A percentile compares a stretch with the other conserved stretches of the same genome.
Conservation (phyloP, 257 asterid genomes). For the Ilex aquifolium region DNA sequence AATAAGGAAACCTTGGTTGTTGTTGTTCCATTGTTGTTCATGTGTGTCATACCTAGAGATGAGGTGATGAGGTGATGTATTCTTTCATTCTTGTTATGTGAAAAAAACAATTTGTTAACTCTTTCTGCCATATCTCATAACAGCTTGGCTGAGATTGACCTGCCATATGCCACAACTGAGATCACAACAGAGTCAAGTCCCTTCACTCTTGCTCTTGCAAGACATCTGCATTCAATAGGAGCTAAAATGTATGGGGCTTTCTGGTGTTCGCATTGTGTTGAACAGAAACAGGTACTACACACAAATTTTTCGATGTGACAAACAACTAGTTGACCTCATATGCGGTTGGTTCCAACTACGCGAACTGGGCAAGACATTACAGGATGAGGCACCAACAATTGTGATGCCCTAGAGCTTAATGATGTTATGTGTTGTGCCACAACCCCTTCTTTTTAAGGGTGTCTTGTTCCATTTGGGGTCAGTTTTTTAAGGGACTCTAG, state of each 20-base stretch:
- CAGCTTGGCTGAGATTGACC: constrained; percentile 50
- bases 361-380: no score
- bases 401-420: no score
- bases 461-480: background rate
- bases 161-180: constrained; percentile 54
- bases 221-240: constrained; percentile 64
- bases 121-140: constrained; percentile 12
- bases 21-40: background rate
- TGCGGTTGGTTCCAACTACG: no score
- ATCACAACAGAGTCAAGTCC: constrained; percentile 67
- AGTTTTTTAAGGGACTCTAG: background rate
- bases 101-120: constrained; percentile 1
- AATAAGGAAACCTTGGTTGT: background rate
- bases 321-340: no score
- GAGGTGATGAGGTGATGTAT: background rate
- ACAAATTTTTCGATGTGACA: no score
- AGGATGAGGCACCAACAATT: no score
- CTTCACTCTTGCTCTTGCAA: constrained; percentile 77
- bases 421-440: no score
- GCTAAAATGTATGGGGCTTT: constrained; percentile 91
- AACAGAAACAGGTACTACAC: constrained; percentile 66
- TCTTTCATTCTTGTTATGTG: background rate
- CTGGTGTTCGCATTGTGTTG: constrained; percentile 92
- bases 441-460: no score
- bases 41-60: background rate